Evolutionary conservation across 2,329 filamentous ascomycete genomes (phyloP).

Genomic region (Neoarthrinium moseri): DNA sequence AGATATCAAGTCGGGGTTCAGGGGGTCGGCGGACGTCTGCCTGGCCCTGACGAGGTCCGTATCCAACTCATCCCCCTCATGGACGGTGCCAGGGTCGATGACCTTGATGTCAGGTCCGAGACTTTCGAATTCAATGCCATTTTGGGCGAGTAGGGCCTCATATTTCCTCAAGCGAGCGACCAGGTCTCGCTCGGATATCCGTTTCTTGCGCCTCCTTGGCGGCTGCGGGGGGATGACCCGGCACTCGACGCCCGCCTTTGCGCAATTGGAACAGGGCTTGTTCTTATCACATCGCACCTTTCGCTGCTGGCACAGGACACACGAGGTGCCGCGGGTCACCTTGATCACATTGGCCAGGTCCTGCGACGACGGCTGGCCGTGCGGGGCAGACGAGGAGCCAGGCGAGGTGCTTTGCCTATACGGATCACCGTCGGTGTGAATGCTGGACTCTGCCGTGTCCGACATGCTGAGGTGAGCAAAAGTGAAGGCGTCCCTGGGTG

Average conservation of each 20-base stretch:
- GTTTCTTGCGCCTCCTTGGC: conserved; percentile 58
- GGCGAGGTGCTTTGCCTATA: conserved; percentile 12
- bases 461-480: conserved; percentile 8
- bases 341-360: conserved; percentile 47
- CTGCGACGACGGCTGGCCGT: conserved; percentile 17
- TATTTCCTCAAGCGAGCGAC: conserved; percentile 69
- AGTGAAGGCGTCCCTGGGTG: not conserved
- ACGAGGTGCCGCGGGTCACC: conserved; percentile 60
- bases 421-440: conserved; percentile 11
- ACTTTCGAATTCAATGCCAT: conserved; percentile 68
- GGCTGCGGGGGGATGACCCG: conserved; percentile 56
- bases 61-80: conserved; percentile 57
- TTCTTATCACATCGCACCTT: conserved; percentile 74
- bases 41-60: conserved; percentile 51
- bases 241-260: conserved; percentile 62
- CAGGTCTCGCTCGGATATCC: conserved; percentile 68
- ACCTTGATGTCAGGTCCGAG: conserved; percentile 53
- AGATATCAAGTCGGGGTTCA: conserved; percentile 32
- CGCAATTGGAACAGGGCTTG: conserved; percentile 69
- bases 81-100: conserved; percentile 35
- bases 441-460: conserved; percentile 13
- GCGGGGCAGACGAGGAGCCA: conserved; percentile 13
- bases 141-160: conserved; percentile 62
- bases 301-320: conserved; percentile 72
- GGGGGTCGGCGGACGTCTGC: conserved; percentile 47